Conservation (phyloP, 2,329 filamentous ascomycete species). For the Ciborinia camelliae region DNA sequence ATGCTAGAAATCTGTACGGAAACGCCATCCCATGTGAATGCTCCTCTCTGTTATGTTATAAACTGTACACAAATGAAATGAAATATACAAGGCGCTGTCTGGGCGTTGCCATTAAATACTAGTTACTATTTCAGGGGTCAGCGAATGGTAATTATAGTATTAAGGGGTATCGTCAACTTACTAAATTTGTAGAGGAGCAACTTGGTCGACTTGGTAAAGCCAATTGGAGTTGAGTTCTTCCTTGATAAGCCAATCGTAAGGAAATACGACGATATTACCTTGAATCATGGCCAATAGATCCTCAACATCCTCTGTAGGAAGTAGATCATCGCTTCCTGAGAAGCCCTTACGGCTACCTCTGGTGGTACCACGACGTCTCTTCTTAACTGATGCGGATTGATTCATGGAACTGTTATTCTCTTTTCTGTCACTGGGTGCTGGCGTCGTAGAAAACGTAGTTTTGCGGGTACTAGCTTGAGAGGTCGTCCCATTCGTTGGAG, state of each 20-base stretch:
- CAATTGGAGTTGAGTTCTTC: slow-evolving; percentile 94
- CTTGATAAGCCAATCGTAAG: slow-evolving; percentile 90
- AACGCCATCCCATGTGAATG: slow-evolving; percentile 11
- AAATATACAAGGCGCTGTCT: slow-evolving; percentile 14
- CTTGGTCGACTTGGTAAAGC: slow-evolving; percentile 93
- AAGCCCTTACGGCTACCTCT: slow-evolving; percentile 60
- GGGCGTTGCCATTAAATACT: slow-evolving; percentile 15
- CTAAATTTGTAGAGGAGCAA: slow-evolving; percentile 97
- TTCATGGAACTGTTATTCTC: slow-evolving; percentile 21
- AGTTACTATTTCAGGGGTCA: slow-evolving; percentile 58
- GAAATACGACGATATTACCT: slow-evolving; percentile 85
- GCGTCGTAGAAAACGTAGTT: slow-evolving; percentile 52
- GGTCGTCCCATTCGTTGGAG: slow-evolving; percentile 26
- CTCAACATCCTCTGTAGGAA: slow-evolving; percentile 73
- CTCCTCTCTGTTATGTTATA: slow-evolving; percentile 13
- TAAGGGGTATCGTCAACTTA: slow-evolving; percentile 62
- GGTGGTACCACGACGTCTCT: slow-evolving; percentile 66
- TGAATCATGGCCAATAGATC: slow-evolving; percentile 78
- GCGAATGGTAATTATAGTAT: slow-evolving; percentile 89
- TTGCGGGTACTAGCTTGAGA: slow-evolving; percentile 46
- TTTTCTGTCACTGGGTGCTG: slow-evolving; percentile 23
- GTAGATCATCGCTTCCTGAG: slow-evolving; percentile 67
- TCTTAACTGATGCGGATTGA: slow-evolving; percentile 49
- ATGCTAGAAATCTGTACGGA: slow-evolving; percentile 15
- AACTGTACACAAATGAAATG: slow-evolving; percentile 13